phyloP scores from a whole-genome alignment of 805 yeast genomes.

The Nakazawaea pomicola region DNA sequence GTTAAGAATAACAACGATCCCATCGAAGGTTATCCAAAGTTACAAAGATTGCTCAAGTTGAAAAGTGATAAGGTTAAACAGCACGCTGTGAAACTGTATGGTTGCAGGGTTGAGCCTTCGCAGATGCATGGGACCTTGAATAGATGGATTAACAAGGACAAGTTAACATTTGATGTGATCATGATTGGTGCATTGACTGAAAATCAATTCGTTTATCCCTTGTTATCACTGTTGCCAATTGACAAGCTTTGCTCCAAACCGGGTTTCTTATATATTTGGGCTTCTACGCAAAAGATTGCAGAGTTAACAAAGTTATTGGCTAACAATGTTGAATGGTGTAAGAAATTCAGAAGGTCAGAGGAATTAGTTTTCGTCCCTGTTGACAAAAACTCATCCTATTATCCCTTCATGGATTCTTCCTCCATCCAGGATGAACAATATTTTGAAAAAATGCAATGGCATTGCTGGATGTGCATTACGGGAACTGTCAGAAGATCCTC shows the following conservation, averaged over 20 bases:
- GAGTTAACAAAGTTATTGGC: slow-evolving; percentile 50
- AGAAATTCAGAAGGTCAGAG: slow-evolving; percentile 80
- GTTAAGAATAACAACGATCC: slow-evolving; percentile 64
- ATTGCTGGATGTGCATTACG: slow-evolving; percentile 96
- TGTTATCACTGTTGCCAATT: slow-evolving; percentile 63
- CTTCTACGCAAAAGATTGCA: slow-evolving; percentile 66
- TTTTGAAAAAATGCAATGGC: slow-evolving; percentile 82
- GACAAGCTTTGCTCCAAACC: slow-evolving; percentile 76
- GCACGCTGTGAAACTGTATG: slow-evolving; percentile 60
- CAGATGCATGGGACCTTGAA: slow-evolving; percentile 54
- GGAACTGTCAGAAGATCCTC: slow-evolving; percentile 87
- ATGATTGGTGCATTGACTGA: slow-evolving; percentile 87
- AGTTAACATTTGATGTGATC: slow-evolving; percentile 76
- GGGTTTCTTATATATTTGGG: slow-evolving; percentile 85
- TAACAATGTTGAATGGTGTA: slow-evolving; percentile 44
- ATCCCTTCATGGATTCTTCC: slow-evolving; percentile 46
- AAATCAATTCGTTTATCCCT: slow-evolving; percentile 60
- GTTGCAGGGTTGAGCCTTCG: slow-evolving; percentile 48
- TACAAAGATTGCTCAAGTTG: slow-evolving; percentile 60
- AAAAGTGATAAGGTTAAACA: slow-evolving; percentile 53
- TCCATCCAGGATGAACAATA: slow-evolving; percentile 39
- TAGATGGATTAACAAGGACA: slow-evolving; percentile 54
- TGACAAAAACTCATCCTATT: slow-evolving; percentile 58
- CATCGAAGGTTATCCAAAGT: slow-evolving; percentile 81
- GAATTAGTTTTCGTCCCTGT: slow-evolving; percentile 79